Evolutionary conservation across 1,284 basidiomycete genomes (phyloP).

Genomic region (Irpex lacteus): DNA sequence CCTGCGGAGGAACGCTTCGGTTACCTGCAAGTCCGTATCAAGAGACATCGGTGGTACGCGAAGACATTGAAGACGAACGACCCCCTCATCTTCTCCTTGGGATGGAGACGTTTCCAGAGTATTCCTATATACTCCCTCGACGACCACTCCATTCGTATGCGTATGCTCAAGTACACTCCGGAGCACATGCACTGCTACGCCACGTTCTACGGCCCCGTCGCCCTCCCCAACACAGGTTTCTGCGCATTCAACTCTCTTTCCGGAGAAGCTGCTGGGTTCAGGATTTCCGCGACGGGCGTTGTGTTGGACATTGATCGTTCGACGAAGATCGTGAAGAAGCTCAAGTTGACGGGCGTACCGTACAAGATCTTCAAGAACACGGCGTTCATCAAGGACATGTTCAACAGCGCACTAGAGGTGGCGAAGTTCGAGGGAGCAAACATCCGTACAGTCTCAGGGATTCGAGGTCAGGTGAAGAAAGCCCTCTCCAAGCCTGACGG

Average conservation of each 20-base stretch:
- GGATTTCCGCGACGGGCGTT: conserved; percentile 92
- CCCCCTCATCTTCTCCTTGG: conserved; percentile 92
- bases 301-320: conserved; percentile 92
- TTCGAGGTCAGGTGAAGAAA: conserved; percentile 96
- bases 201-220: conserved; percentile 92
- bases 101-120: conserved; percentile 96
- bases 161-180: conserved; percentile 99
- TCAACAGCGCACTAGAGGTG: conserved; percentile 88
- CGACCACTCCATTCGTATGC: conserved; percentile 96
- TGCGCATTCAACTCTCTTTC: conserved; percentile 93
- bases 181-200: conserved; percentile 99
- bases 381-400: conserved; percentile 98
- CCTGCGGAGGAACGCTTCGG: conserved; percentile 91
- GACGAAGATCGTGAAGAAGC: conserved; percentile 96
- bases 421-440: conserved; percentile 99
- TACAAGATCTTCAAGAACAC: conserved; percentile 99
- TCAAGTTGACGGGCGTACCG: conserved; percentile 94
- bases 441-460: conserved; percentile 92
- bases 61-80: conserved; percentile 97
- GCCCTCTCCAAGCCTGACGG: conserved; percentile 93
- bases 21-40: conserved; percentile 93
- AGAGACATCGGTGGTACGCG: conserved; percentile 94
- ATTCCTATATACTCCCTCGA: conserved; percentile 96
- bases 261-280: conserved; percentile 71
- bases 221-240: conserved; percentile 94